Conservation (phyloP, 441 rosid genomes). For the Populus tomentosa region DNA sequence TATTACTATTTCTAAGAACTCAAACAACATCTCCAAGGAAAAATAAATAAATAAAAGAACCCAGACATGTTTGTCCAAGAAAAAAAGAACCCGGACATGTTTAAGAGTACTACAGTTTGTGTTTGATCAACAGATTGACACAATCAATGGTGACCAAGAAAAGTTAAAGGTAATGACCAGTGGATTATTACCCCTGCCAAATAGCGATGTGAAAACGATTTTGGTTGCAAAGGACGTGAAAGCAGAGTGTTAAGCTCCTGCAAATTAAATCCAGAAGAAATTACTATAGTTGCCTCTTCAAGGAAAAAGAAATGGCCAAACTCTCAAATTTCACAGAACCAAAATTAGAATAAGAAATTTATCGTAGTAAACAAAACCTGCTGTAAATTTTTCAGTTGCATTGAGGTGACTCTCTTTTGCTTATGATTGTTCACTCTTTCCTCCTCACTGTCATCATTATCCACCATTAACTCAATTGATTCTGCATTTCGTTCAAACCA, state of each 20-base stretch:
- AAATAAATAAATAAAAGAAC: background rate
- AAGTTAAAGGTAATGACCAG: background rate
- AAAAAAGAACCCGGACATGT: too few relatives aligned
- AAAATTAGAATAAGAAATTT: background rate
- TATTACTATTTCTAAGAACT: background rate
- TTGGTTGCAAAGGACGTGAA: conserved; percentile 81
- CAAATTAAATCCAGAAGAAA: conserved; percentile 21
- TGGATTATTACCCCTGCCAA: conserved; percentile 75
- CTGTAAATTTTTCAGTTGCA: conserved; percentile 56
- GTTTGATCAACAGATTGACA: too few relatives aligned
- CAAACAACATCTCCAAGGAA: too few relatives aligned
- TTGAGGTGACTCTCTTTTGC: conserved; percentile 59
- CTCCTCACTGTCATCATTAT: conserved; percentile 78
- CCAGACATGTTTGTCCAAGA: too few relatives aligned
- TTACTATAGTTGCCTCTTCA: background rate
- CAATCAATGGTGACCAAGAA: background rate
- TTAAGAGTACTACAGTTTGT: too few relatives aligned
- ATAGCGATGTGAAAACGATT: conserved; percentile 76
- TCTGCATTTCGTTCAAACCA: conserved; percentile 90
- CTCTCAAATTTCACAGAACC: background rate
- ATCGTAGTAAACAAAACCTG: conserved; percentile 41
- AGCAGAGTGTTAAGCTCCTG: conserved; percentile 72
- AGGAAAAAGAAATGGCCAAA: conserved; percentile 2
- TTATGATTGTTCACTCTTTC: conserved; percentile 67
- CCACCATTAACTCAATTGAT: conserved; percentile 60